These are phyloP conservation scores for Scedosporium aurantiacum DNA, from an alignment of 2,329 filamentous ascomycete genomes.

Conservation along the genomic window DNA sequence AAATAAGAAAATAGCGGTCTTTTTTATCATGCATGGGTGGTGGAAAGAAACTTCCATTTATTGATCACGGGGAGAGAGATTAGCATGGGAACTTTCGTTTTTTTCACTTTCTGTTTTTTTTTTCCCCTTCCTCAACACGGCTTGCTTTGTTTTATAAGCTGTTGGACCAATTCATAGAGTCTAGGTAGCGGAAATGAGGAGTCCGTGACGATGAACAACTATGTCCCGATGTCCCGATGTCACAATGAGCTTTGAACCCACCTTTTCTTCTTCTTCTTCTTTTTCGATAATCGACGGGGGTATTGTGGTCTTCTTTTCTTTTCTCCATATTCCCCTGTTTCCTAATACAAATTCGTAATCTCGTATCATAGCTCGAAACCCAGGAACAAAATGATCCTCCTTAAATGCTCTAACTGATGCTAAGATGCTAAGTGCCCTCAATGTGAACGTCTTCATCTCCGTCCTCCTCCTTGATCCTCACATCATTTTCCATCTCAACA, in stretches of 20 bases:
- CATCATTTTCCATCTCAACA: background rate
- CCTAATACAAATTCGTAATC: background rate
- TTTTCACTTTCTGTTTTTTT: background rate
- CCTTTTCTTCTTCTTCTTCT: too few species aligned
- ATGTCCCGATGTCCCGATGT: too few species aligned
- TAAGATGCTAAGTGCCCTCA: background rate
- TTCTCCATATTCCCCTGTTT: background rate
- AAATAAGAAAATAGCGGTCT: background rate
- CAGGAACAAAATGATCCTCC: too few species aligned
- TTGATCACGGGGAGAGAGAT: background rate
- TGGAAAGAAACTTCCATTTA: background rate
- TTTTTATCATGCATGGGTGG: background rate
- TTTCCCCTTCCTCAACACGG: background rate
- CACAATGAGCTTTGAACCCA: too few species aligned
- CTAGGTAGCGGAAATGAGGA: background rate
- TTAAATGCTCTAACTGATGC: background rate
- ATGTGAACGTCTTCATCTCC: slow-evolving; percentile 1
- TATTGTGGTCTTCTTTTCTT: background rate
- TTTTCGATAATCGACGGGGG: background rate
- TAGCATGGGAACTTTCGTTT: background rate
- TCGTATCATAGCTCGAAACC: background rate
- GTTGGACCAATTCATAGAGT: background rate
- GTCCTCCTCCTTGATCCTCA: slow-evolving; percentile 7
- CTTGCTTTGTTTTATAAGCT: background rate
- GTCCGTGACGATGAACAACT: background rate